Evolutionary conservation across 306 rosid species (phyloP), one percentile per base, ranked within the genome.

Genomic region (Prosopis cineraria): DNA sequence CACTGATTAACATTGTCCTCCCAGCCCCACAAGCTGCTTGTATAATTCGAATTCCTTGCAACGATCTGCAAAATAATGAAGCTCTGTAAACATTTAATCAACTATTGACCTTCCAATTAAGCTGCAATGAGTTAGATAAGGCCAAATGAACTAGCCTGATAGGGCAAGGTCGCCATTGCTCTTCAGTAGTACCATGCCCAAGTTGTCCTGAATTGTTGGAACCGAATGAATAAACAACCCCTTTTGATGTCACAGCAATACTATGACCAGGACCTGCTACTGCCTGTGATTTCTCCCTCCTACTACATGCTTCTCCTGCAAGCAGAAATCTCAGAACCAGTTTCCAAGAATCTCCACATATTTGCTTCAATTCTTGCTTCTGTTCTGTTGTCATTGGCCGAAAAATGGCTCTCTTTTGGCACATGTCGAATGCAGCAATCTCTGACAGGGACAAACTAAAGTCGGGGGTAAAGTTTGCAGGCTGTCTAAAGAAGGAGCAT

Each of bases 241-340:
- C 99, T 82, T 84, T 89, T 9, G 97, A 88, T 20, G 99, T 89
- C 80, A 95, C 99, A 17, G 93, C 97, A 72, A 95, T 88, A 82
- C 99, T 95, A 82, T 95, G 99, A 76, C 98, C 98, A 4, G 99
- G 97, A 72, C 99, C 99, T n/a, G 99, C 99, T 70, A 93, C 84
- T 29, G 99, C 99, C 83, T 91, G 97, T 0, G 91, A 91, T 73
- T 88, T 93, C 85, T 93, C 99, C 88, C 99, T 88, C 85, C 98
- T 84, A 85, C 87, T 82, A 85, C 98, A 95, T 14, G 93, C 91
- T 72, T 95, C 99, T 68, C 99, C 99, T 36, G 97, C 97, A 79
- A 88, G 79, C 78, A 95, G 81, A 82, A 87, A 95, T 88, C 97
- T 90, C 88, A 95, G 90, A 63, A 91, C 99, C 80, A 95, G 89